Conservation (phyloP, 495 filamentous ascomycete species). For the Stereocaulon alpinum region DNA sequence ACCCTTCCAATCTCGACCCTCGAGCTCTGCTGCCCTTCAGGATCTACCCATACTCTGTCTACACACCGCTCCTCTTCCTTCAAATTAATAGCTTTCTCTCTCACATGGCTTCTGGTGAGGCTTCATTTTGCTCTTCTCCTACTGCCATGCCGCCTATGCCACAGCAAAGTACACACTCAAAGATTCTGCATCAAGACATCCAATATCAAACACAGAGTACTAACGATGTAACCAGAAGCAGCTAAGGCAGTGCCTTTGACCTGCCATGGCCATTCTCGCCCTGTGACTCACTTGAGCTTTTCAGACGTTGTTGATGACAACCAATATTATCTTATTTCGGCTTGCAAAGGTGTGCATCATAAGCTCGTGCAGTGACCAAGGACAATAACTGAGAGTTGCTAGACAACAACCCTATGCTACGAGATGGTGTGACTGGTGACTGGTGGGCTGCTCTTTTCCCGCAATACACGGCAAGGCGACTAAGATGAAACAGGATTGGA, state of each 20-base stretch:
- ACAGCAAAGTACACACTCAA: slow-evolving; percentile 4
- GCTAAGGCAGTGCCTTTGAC: slow-evolving; percentile 75
- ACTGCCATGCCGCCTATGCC: neutral
- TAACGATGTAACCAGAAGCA: slow-evolving; percentile 9
- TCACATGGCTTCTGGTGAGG: slow-evolving; percentile 14
- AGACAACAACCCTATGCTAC: slow-evolving; percentile 98
- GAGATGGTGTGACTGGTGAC: slow-evolving; percentile 91
- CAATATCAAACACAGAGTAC: neutral
- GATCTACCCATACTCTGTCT: neutral
- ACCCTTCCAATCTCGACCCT: neutral
- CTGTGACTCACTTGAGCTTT: slow-evolving; percentile 90
- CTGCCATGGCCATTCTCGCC: slow-evolving; percentile 93
- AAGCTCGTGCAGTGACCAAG: neutral
- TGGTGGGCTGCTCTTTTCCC: slow-evolving; percentile 43
- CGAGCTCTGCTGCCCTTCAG: neutral
- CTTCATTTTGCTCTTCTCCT: slow-evolving; percentile 3
- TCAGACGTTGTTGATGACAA: slow-evolving; percentile 78
- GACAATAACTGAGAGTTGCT: slow-evolving; percentile 4
- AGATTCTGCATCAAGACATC: neutral
- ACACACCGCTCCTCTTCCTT: slow-evolving; percentile 1
- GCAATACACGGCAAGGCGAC: neutral
- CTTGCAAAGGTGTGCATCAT: slow-evolving; percentile 71
- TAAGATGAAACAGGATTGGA: slow-evolving; percentile 58
- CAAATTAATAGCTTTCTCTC: neutral
- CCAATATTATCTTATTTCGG: slow-evolving; percentile 90